These are phyloP conservation scores for Globisporangium carolinianum DNA, from an alignment of 352 stramenopile species.

Conservation along the genomic window DNA sequence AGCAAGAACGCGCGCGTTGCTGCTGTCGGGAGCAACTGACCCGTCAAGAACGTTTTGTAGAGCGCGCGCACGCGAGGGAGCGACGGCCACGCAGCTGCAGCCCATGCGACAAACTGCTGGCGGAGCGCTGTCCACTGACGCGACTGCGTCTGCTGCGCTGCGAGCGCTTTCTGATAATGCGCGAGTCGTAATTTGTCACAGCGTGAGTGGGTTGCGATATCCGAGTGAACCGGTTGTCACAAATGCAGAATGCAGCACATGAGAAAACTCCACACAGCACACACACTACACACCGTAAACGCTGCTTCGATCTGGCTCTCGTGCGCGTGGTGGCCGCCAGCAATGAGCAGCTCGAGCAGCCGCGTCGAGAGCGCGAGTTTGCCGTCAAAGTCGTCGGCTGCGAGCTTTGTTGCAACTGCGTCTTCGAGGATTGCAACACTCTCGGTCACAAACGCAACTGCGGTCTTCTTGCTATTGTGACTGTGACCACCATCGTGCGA, in stretches of 20 bases:
- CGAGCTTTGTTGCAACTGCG: slow-evolving; percentile 29
- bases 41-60: slow-evolving; percentile 67
- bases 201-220: too few species aligned
- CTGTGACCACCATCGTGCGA: slow-evolving; percentile 16
- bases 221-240: too few species aligned
- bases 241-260: too few species aligned
- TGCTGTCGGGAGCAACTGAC: slow-evolving; percentile 52
- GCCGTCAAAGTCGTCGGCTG: slow-evolving; percentile 30
- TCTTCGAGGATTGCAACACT: slow-evolving; percentile 43
- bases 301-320: slow-evolving; percentile 28
- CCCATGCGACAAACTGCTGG: slow-evolving; percentile 63
- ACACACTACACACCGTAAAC: slow-evolving; percentile 24
- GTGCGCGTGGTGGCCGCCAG: slow-evolving; percentile 10
- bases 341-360: slow-evolving; percentile 47
- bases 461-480: slow-evolving; percentile 14
- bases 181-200: too few species aligned
- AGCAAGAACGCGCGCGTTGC: slow-evolving; percentile 63
- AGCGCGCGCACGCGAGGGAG: slow-evolving; percentile 32
- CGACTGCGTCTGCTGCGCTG: slow-evolving; percentile 35
- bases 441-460: slow-evolving; percentile 13
- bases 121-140: slow-evolving; percentile 47
- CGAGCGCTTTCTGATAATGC: slow-evolving; percentile 31
- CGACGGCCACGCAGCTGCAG: slow-evolving; percentile 19
- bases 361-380: slow-evolving; percentile 43
- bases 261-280: not conserved